These are phyloP conservation scores for Diplotaxis tenuifolia DNA, from an alignment of 345 rosid genomes.

Conservation along the genomic window DNA sequence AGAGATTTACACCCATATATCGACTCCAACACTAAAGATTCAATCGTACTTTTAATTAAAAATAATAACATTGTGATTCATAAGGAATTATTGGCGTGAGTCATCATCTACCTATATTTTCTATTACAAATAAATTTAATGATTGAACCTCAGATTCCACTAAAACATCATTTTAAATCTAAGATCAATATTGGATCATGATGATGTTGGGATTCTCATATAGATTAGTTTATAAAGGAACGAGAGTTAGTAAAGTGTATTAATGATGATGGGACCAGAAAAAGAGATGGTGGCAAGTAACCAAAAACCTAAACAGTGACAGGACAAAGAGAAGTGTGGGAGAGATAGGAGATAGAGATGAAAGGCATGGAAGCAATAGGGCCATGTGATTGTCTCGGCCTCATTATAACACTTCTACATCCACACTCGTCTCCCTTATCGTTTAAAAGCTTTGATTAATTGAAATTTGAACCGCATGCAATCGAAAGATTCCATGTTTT, in stretches of 20 bases:
- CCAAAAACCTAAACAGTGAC: slow-evolving; percentile 24
- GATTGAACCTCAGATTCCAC: slow-evolving; percentile 20
- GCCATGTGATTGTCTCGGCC: slow-evolving; percentile 37
- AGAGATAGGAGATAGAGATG: slow-evolving; percentile 22
- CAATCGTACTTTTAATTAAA: background rate
- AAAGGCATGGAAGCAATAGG: slow-evolving; percentile 34
- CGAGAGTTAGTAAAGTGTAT: slow-evolving; percentile 19
- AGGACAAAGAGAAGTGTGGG: slow-evolving; percentile 34
- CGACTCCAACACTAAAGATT: background rate
- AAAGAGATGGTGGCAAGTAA: slow-evolving; percentile 29
- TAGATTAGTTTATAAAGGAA: background rate
- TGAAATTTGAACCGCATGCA: background rate
- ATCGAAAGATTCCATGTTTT: slow-evolving; percentile 26
- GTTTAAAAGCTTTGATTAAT: slow-evolving; percentile 13
- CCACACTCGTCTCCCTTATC: slow-evolving; percentile 24
- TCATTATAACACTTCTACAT: slow-evolving; percentile 35
- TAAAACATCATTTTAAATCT: slow-evolving; percentile 12
- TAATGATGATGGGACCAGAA: slow-evolving; percentile 34
- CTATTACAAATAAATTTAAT: background rate
- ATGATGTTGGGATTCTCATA: background rate
- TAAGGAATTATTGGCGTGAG: background rate
- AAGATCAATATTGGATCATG: slow-evolving; percentile 10
- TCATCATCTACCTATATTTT: background rate
- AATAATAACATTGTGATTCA: background rate
- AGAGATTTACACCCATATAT: slow-evolving; percentile 1